These are phyloP conservation scores for Ogataea angusta DNA, from an alignment of 805 yeast species.

Conservation along the genomic window DNA sequence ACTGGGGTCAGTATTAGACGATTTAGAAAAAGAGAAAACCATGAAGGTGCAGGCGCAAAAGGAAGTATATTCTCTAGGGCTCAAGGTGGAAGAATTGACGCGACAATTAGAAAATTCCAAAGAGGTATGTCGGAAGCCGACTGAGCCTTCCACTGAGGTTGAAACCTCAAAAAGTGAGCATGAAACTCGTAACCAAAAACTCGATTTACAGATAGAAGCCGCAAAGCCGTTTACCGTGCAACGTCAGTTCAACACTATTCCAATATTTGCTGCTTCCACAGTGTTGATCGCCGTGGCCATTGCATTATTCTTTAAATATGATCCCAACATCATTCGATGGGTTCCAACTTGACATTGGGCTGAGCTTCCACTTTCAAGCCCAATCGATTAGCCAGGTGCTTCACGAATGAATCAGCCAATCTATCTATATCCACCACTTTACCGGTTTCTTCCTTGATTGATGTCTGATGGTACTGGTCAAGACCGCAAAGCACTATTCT, in stretches of 20 bases:
- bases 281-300: too few relatives aligned
- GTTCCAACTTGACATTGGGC: background rate
- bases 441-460: conserved; percentile 36
- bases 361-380: conserved; percentile 20
- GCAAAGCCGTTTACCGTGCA: too few relatives aligned
- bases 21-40: conserved; percentile 7
- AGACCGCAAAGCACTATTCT: conserved; percentile 83
- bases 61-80: background rate
- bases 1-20: conserved; percentile 1
- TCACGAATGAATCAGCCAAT: conserved; percentile 43
- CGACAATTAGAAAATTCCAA: conserved; percentile 2
- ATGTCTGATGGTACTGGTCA: conserved; percentile 56
- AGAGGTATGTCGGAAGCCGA: background rate
- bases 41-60: conserved; percentile 5
- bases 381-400: conserved; percentile 40
- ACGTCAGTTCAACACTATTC: too few relatives aligned
- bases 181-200: background rate
- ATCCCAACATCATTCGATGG: background rate
- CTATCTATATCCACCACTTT: conserved; percentile 20
- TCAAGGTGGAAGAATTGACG: conserved; percentile 5
- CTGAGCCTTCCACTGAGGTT: background rate
- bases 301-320: background rate
- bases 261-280: too few relatives aligned
- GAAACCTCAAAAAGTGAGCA: too few relatives aligned
- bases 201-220: too few relatives aligned